A percentile compares a stretch with the other conserved stretches of the same genome.
phyloP scores from a whole-genome alignment of 177 flowering plant species.

The Vitis hybrid region DNA sequence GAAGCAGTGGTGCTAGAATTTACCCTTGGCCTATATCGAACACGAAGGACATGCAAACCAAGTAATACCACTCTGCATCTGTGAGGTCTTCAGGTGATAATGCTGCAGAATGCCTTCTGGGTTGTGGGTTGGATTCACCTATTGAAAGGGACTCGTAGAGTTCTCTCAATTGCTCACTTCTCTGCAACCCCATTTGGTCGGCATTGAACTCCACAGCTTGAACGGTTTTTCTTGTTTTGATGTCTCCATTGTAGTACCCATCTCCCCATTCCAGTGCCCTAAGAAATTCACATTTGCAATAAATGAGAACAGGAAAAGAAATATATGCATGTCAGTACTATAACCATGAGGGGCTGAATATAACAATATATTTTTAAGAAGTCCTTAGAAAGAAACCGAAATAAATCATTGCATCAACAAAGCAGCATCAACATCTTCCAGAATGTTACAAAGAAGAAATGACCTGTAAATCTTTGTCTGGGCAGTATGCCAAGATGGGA shows the following conservation, averaged over 20 bases:
- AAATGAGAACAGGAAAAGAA: neutral
- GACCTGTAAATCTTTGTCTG: neutral
- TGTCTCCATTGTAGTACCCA: conserved; percentile 94
- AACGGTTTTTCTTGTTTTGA: conserved; percentile 87
- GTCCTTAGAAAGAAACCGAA: no score
- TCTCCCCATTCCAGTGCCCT: conserved; percentile 85
- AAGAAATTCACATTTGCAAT: conserved; percentile 2
- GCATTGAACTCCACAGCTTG: conserved; percentile 58
- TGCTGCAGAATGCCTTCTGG: conserved; percentile 76
- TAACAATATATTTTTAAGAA: neutral
- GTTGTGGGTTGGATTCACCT: conserved; percentile 57
- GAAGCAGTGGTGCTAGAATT: conserved; percentile 1
- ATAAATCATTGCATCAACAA: neutral
- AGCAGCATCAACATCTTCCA: no score
- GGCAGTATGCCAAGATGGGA: no score
- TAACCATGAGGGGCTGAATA: neutral
- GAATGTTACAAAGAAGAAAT: neutral
- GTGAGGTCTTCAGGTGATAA: conserved; percentile 95
- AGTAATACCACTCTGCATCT: conserved; percentile 89
- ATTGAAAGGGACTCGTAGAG: conserved; percentile 67
- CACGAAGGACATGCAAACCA: conserved; percentile 95
- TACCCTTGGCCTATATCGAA: conserved; percentile 83
- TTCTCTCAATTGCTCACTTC: conserved; percentile 85
- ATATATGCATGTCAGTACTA: neutral
- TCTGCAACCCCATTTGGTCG: conserved; percentile 63